Evolutionary conservation across 169 alveolate species (phyloP), one percentile per base, ranked within the genome.

Genomic region (Eimeria tenella): DNA sequence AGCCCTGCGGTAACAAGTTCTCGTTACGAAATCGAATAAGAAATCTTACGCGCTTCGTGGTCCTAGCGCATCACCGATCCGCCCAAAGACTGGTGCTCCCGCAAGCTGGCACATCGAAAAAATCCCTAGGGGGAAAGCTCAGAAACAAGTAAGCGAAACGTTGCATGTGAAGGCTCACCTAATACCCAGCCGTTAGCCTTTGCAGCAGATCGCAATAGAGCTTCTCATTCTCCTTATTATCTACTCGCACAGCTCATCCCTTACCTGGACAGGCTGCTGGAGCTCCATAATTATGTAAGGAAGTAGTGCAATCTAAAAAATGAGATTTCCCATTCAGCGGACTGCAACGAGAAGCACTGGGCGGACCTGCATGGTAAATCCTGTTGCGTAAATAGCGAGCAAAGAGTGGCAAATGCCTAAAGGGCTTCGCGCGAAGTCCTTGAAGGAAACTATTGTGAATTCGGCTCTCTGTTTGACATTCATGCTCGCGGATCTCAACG

Each of bases 271-370:
- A 52, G 94, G 94, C 63, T 79, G 86, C n/a, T 81, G 87, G 9
- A 91, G 91, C 86, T 91, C 94, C 94, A 91, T 62, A 21, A 91
- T 68, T n/a, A 91, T 79, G 50, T 91, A 63, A 19, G 94, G 94
- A 21, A 91, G 86, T 7, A 91, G 94, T 19, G 94, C 94, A 62
- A 91, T 81, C 94, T 91, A 42, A 21, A 21, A 63, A 49, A 7
- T 31, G 55, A 23, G 0, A 50, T 3, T 79, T 6, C 90, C 25
- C 21, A 6, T 5, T 49, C 56, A n/a, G 25, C 21, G 25, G 4
- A 23, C 21, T 49, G 70, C 70, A 25, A 19, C 49, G 17, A n/a
- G 50, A 56, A 74, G 52, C 4, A 23, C 50, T 9, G 50, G 50
- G 56, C 86, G 31, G 70, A 91, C 94, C 94, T 91, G 94, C 73